Evolutionary conservation across 805 yeast genomes (phyloP), one percentile per base, ranked within the genome.

Genomic region (Hanseniaspora pseudoguilliermondii): DNA sequence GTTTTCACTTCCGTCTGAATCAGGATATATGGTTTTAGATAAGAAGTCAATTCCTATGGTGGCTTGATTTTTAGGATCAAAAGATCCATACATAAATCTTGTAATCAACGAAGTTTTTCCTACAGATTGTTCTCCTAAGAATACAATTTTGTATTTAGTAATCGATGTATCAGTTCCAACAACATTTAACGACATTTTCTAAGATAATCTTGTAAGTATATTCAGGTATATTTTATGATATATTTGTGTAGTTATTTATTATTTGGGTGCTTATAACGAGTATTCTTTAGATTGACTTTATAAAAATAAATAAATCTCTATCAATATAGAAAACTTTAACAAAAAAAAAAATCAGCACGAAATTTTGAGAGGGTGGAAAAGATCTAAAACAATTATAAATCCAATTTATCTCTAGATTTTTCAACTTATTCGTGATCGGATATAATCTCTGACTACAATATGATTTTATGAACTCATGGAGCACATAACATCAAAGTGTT

Each of bases 81-180:
- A 91, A 20, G 96, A 85, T 67, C 93, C 97, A 68, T 91, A 91
- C 97, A 91, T 91, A 73, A 93, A 91, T 61, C 97, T 76, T n/a
- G 97, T 90, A 62, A 91, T 87, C 59, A 91, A 77, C 2, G 97
- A 91, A 5, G 98, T 91, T 68, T 91, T 91, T 43, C 98, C 98
- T 42, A 91, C 97, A 75, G 84, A 85, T 65, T 93, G 87, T 69
- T 91, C 98, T n/a, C 98, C 98, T 39, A 91, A 75, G 68, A 91
- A 93, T 38, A 91, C 97, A 57, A 91, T 86, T 71, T 93, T 91
- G 68, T 83, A 84, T 68, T 86, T 86, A 58, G 75, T 73, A 47
- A 74, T 58, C 0, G 75, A 60, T 25, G 65, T 68, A 2, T 65
- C 66, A n/a, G 51, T 23, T 16, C 55, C 58, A 29, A 44, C 58